These are phyloP conservation scores for Alopecurus myosuroides DNA, from an alignment of 176 grass and related monocot genomes.

Conservation along the genomic window DNA sequence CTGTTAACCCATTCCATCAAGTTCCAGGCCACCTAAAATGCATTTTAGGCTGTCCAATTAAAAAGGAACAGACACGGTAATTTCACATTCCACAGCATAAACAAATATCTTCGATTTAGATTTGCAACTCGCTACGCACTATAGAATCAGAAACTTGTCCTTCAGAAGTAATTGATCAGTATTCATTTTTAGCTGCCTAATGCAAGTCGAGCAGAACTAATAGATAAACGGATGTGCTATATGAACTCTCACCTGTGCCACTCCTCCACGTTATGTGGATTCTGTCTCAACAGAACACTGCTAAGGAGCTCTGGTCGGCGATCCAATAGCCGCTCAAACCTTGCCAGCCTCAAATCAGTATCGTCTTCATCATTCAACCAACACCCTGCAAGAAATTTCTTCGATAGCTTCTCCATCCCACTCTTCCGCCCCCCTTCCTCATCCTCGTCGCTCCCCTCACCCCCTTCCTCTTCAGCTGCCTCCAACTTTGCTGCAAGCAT, in stretches of 20 bases:
- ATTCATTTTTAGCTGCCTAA: neutral
- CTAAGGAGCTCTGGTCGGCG: constrained; percentile 76
- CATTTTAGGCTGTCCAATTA: neutral
- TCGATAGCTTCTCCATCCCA: constrained; percentile 41
- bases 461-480: constrained; percentile 56
- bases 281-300: constrained; percentile 75
- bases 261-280: constrained; percentile 86
- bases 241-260: constrained; percentile 67
- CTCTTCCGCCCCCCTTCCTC: constrained; percentile 37
- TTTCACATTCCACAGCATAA: neutral
- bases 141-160: neutral
- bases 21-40: neutral
- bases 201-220: neutral
- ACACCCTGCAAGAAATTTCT: constrained; percentile 57
- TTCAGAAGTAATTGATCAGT: neutral
- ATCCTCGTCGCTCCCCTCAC: constrained; percentile 22
- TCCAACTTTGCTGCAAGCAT: constrained; percentile 70
- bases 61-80: neutral
- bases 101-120: neutral
- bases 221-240: neutral
- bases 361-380: constrained; percentile 84
- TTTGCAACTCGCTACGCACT: neutral
- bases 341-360: constrained; percentile 66
- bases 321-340: constrained; percentile 68
- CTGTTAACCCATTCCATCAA: constrained; percentile 26